Conservation (phyloP, 257 asterid species). For the Petunia axillaris region DNA sequence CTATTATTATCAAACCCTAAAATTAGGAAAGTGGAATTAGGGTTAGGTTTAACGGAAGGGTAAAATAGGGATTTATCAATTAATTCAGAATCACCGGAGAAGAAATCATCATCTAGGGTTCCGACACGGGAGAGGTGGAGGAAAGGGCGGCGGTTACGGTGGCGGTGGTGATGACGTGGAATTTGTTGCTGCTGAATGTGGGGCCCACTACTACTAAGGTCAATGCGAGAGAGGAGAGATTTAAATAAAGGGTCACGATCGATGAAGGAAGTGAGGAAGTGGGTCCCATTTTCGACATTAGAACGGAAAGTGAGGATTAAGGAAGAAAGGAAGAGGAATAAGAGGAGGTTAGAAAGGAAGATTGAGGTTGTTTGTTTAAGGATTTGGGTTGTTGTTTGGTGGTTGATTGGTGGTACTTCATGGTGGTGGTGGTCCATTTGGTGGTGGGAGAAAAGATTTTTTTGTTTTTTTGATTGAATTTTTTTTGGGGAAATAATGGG, state of each 20-base stretch:
- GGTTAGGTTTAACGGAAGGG: constrained; percentile 47
- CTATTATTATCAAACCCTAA: constrained; percentile 49
- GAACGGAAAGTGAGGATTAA: constrained; percentile 70
- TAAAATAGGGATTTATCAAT: constrained; percentile 71
- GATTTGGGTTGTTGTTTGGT: constrained; percentile 60
- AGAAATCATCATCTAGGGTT: constrained; percentile 85
- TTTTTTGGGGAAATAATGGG: background rate
- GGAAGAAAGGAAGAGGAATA: constrained; percentile 62
- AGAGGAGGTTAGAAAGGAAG: constrained; percentile 53
- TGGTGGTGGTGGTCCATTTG: constrained; percentile 35
- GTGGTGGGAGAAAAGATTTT: constrained; percentile 22
- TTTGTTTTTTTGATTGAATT: too few relatives aligned
- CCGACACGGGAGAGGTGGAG: constrained; percentile 91
- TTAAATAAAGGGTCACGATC: constrained; percentile 75
- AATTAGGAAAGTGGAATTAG: constrained; percentile 50
- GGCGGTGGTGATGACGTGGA: constrained; percentile 41
- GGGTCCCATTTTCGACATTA: constrained; percentile 68
- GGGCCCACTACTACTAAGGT: constrained; percentile 44
- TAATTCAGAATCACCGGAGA: constrained; percentile 78
- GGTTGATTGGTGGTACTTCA: constrained; percentile 46
- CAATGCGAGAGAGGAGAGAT: constrained; percentile 76
- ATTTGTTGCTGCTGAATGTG: constrained; percentile 31
- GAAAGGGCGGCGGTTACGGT: constrained; percentile 78
- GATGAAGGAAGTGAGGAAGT: constrained; percentile 70
- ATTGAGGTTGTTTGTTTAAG: constrained; percentile 55